Evolutionary conservation across 352 stramenopile species (phyloP).

Genomic region (Globisporangium paroecandrum): DNA sequence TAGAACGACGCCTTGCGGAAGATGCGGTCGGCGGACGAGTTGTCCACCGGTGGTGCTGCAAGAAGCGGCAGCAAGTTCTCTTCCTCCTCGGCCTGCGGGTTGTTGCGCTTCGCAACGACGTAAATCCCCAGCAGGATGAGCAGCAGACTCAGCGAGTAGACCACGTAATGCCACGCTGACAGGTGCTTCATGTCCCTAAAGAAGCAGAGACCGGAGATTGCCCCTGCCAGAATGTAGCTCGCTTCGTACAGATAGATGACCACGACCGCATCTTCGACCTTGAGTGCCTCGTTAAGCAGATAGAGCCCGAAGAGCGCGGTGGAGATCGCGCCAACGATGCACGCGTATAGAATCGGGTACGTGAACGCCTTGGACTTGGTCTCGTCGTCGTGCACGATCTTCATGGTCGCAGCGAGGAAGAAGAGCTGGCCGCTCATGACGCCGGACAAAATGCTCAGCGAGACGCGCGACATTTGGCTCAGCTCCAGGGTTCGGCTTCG

Average conservation of each 20-base stretch:
- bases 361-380: constrained; percentile 36
- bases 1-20: constrained; percentile 59
- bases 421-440: constrained; percentile 78
- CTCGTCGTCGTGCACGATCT: constrained; percentile 61
- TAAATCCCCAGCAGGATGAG: constrained; percentile 76
- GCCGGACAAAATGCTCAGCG: constrained; percentile 59
- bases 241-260: constrained; percentile 84
- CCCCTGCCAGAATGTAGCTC: constrained; percentile 71
- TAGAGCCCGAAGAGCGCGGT: constrained; percentile 69
- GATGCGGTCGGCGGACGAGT: constrained; percentile 42
- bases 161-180: constrained; percentile 60
- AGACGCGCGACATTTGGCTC: constrained; percentile 41
- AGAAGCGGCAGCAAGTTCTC: constrained; percentile 56
- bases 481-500: constrained; percentile 29
- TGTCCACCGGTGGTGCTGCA: constrained; percentile 39
- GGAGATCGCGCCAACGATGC: constrained; percentile 52
- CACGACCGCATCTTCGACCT: constrained; percentile 78
- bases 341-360: constrained; percentile 68
- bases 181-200: constrained; percentile 76
- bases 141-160: constrained; percentile 68
- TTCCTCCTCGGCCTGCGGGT: constrained; percentile 40
- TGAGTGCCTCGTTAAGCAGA: constrained; percentile 71
- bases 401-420: constrained; percentile 68
- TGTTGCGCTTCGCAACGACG: constrained; percentile 55
- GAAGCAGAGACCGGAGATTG: constrained; percentile 76